phyloP scores from a whole-genome alignment of 805 yeast genomes.

The Isabelozyma gotoi region DNA sequence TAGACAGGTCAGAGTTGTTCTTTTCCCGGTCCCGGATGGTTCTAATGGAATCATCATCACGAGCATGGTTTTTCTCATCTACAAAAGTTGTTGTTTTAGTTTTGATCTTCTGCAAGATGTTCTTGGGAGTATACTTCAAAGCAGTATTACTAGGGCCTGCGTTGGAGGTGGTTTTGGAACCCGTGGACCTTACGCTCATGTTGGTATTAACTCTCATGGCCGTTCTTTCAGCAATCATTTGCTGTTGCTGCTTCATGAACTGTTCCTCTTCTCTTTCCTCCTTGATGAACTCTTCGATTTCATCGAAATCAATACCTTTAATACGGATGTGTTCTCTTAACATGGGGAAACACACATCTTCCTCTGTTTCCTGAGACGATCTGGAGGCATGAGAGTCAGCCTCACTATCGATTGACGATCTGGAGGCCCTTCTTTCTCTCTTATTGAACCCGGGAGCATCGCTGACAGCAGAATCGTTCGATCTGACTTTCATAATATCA shows the following conservation, averaged over 20 bases:
- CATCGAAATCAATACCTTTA: conserved; percentile 88
- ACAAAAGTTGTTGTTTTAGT: background rate
- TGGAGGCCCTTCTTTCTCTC: conserved; percentile 34
- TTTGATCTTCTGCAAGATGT: conserved; percentile 20
- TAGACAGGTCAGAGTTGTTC: conserved; percentile 19
- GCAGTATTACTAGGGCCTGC: conserved; percentile 15
- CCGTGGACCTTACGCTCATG: conserved; percentile 12
- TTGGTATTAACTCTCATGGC: conserved; percentile 13
- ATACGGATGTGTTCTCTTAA: conserved; percentile 56
- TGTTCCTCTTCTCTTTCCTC: conserved; percentile 53
- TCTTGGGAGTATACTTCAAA: conserved; percentile 53
- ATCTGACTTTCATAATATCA: conserved; percentile 23
- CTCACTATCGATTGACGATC: conserved; percentile 55
- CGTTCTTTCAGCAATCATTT: conserved; percentile 20
- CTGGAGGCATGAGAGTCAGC: conserved; percentile 72
- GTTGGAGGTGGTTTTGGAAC: conserved; percentile 34
- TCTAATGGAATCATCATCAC: conserved; percentile 1
- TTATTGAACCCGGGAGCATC: conserved; percentile 9
- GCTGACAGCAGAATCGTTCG: conserved; percentile 22
- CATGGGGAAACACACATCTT: conserved; percentile 97
- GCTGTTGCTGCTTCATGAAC: conserved; percentile 22
- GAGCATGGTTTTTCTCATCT: background rate
- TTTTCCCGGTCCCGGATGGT: conserved; percentile 6
- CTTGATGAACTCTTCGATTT: conserved; percentile 76
- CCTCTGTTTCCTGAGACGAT: conserved; percentile 88